These are phyloP conservation scores for Plasmodium blacklocki DNA, from an alignment of 169 alveolate species.

Conservation along the genomic window DNA sequence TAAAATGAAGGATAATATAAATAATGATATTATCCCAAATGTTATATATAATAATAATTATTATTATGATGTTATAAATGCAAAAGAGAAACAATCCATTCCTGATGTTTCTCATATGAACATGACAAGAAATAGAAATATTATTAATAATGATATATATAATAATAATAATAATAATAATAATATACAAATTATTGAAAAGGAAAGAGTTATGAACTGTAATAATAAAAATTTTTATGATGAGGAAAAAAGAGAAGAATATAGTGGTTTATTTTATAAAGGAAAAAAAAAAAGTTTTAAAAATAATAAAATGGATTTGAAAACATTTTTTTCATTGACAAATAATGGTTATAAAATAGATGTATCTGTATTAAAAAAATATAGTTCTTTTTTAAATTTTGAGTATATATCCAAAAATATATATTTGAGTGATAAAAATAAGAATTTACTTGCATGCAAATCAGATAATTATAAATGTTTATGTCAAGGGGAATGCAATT, in stretches of 20 bases:
- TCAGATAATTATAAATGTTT: conserved; percentile 66
- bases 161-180: too few relatives aligned
- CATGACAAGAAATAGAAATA: too few relatives aligned
- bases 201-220: too few relatives aligned
- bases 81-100: too few relatives aligned
- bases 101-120: too few relatives aligned
- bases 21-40: conserved; percentile 5
- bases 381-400: conserved; percentile 22
- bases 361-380: conserved; percentile 33
- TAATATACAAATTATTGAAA: too few relatives aligned
- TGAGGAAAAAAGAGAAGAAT: neutral
- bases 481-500: conserved; percentile 74
- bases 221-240: too few relatives aligned
- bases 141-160: too few relatives aligned
- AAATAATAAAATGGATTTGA: conserved; percentile 24
- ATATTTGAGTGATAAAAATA: conserved; percentile 23
- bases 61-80: too few relatives aligned
- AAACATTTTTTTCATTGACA: conserved; percentile 7
- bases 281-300: conserved; percentile 25
- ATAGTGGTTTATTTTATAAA: neutral
- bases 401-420: conserved; percentile 32
- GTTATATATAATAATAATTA: too few relatives aligned
- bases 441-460: conserved; percentile 33
- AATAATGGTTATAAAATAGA: conserved; percentile 40
- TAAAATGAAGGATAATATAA: neutral